phyloP scores from a whole-genome alignment of 2,329 filamentous ascomycete species.

The Monosporascus ibericus region DNA sequence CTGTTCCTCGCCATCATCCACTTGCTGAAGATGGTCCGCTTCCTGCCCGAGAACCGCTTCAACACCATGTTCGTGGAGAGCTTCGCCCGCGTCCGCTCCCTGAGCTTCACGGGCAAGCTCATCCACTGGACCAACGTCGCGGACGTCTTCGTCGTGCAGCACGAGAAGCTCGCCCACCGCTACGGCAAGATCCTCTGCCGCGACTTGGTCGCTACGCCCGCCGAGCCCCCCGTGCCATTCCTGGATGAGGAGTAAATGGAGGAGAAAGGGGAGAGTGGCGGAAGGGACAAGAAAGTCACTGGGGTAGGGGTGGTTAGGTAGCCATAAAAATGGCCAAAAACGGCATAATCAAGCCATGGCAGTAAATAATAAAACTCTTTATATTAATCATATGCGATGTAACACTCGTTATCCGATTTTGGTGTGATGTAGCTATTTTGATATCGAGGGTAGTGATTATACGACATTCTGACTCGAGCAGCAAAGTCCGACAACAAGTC shows the following conservation, averaged over 20 bases:
- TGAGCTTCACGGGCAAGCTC: slow-evolving; percentile 81
- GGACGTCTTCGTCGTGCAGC: slow-evolving; percentile 79
- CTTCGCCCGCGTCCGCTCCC: slow-evolving; percentile 75
- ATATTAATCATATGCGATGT: too few relatives aligned
- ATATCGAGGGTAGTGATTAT: too few relatives aligned
- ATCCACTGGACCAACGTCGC: slow-evolving; percentile 59
- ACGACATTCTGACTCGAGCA: too few relatives aligned
- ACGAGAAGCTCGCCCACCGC: slow-evolving; percentile 50
- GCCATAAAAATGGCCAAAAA: background rate
- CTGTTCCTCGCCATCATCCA: slow-evolving; percentile 56
- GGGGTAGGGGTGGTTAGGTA: background rate
- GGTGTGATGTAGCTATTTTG: too few relatives aligned
- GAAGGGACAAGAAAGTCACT: background rate
- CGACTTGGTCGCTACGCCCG: slow-evolving; percentile 9
- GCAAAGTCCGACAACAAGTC: too few relatives aligned
- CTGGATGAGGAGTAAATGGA: background rate
- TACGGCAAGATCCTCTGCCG: background rate
- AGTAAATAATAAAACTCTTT: too few relatives aligned
- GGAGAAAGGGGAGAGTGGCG: background rate
- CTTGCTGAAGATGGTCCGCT: slow-evolving; percentile 37
- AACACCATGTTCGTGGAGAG: slow-evolving; percentile 84
- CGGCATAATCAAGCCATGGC: background rate
- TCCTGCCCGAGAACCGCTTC: slow-evolving; percentile 49
- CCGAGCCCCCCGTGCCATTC: background rate
- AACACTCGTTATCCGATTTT: too few relatives aligned